Conservation (phyloP, 371 early-diverging fungal genomes). For the Mucor indicus region DNA sequence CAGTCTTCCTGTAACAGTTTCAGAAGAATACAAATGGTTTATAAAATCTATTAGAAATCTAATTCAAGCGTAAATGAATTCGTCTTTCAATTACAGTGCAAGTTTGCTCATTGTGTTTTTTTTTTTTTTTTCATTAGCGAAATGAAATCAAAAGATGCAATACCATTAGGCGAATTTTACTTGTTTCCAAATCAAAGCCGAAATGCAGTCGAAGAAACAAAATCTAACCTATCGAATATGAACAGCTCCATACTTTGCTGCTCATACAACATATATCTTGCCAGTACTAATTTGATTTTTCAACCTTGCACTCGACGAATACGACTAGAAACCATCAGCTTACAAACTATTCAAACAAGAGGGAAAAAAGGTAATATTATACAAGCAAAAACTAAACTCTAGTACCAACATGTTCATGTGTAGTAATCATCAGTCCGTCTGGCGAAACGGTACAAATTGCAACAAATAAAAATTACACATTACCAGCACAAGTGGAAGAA, state of each 20-base stretch:
- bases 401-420: not conserved
- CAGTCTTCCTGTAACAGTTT: slow-evolving; percentile 23
- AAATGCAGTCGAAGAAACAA: slow-evolving; percentile 2
- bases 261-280: slow-evolving; percentile 39
- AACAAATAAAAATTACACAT: slow-evolving; percentile 3
- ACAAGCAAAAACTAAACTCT: too few relatives aligned
- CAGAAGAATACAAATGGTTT: slow-evolving; percentile 40
- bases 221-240: not conserved
- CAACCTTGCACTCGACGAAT: slow-evolving; percentile 38
- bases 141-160: slow-evolving; percentile 31
- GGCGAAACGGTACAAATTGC: slow-evolving; percentile 29
- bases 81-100: too few relatives aligned
- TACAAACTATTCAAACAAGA: slow-evolving; percentile 13
- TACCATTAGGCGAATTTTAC: slow-evolving; percentile 45
- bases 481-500: slow-evolving; percentile 22
- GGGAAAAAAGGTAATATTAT: slow-evolving; percentile 24
- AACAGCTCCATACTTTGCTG: slow-evolving; percentile 19
- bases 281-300: slow-evolving; percentile 37
- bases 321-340: slow-evolving; percentile 19
- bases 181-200: slow-evolving; percentile 21
- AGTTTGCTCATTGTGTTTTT: not conserved
- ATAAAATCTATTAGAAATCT: slow-evolving; percentile 36
- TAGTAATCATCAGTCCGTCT: slow-evolving; percentile 35
- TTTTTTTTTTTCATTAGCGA: slow-evolving; percentile 12
- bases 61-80: slow-evolving; percentile 27